A percentile compares a stretch with the other conserved stretches of the same genome.
These are phyloP conservation scores for Rhizopogon salebrosus DNA, from an alignment of 768 basidiomycete genomes.

Conservation along the genomic window DNA sequence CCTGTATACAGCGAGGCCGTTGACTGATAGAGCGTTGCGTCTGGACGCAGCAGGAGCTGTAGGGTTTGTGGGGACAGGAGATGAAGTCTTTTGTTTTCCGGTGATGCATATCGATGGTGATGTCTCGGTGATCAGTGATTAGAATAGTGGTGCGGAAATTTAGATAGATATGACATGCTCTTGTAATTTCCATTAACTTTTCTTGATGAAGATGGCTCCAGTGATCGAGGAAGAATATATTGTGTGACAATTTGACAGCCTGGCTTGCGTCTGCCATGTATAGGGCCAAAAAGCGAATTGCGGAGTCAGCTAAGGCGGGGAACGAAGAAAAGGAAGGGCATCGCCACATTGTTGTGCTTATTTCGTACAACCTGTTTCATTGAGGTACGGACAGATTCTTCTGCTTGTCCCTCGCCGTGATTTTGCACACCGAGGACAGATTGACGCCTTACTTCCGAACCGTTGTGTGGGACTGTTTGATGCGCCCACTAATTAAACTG, in stretches of 20 bases:
- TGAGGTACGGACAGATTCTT: not conserved
- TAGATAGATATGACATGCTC: not conserved
- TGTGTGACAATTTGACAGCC: not conserved
- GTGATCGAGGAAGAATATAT: not conserved
- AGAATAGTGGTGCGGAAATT: not conserved
- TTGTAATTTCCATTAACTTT: not conserved
- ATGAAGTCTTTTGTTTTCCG: not conserved
- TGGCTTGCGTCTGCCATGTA: not conserved
- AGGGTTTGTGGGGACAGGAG: not conserved
- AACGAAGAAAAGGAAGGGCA: not conserved
- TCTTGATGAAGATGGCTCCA: not conserved
- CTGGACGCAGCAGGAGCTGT: constrained; percentile 1
- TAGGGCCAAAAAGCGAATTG: constrained; percentile 9
- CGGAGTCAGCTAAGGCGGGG: constrained; percentile 1
- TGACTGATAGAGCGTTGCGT: constrained; percentile 1
- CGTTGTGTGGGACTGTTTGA: not conserved
- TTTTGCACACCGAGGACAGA: constrained; percentile 8
- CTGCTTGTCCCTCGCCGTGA: not conserved
- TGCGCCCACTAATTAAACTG: too few species aligned
- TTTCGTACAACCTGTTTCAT: constrained; percentile 27
- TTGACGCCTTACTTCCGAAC: not conserved
- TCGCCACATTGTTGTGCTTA: constrained; percentile 23
- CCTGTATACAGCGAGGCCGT: constrained; percentile 16
- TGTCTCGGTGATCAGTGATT: constrained; percentile 14
- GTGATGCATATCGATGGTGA: not conserved